A percentile compares a stretch with the other conserved stretches of the same genome.
These are phyloP conservation scores for Phytophthora pistaciae DNA, from an alignment of 352 stramenopile genomes.

Conservation along the genomic window DNA sequence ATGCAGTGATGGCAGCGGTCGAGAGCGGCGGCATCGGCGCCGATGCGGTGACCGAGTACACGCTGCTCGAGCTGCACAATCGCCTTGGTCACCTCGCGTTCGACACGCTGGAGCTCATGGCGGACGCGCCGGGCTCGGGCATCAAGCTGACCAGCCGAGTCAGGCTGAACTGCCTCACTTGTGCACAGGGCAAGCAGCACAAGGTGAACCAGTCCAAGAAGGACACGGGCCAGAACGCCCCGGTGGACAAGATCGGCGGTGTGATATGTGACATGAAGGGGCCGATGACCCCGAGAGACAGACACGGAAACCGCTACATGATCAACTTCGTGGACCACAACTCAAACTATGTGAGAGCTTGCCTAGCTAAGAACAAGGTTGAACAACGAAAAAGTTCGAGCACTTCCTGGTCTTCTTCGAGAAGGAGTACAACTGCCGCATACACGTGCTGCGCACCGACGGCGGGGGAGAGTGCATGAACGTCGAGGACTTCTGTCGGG, in stretches of 20 bases:
- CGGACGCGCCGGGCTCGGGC: neutral
- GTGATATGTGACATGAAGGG: conserved; percentile 24
- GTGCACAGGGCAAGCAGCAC: conserved; percentile 13
- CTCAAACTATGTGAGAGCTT: neutral
- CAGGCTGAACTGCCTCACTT: conserved; percentile 8
- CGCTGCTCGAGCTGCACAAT: conserved; percentile 9
- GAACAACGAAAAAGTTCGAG: neutral
- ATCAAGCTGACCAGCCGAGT: neutral
- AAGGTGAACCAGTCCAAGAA: conserved; percentile 3
- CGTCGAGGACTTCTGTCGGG: no score
- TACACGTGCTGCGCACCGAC: no score
- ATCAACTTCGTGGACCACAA: conserved; percentile 20
- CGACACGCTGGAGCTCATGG: conserved; percentile 14
- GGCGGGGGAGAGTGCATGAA: no score
- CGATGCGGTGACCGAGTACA: neutral
- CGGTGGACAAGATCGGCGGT: conserved; percentile 11
- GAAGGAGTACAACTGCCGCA: no score
- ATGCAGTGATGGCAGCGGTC: conserved; percentile 1
- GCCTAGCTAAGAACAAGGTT: neutral
- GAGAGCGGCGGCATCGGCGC: neutral
- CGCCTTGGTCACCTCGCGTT: conserved; percentile 1
- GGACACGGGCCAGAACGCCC: conserved; percentile 7
- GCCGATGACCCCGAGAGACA: conserved; percentile 8
- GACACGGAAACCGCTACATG: conserved; percentile 17
- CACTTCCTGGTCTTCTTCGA: no score